Base-by-base conservation (phyloP, 1,284 basidiomycete species). In the Vanrija sp. region DNA sequence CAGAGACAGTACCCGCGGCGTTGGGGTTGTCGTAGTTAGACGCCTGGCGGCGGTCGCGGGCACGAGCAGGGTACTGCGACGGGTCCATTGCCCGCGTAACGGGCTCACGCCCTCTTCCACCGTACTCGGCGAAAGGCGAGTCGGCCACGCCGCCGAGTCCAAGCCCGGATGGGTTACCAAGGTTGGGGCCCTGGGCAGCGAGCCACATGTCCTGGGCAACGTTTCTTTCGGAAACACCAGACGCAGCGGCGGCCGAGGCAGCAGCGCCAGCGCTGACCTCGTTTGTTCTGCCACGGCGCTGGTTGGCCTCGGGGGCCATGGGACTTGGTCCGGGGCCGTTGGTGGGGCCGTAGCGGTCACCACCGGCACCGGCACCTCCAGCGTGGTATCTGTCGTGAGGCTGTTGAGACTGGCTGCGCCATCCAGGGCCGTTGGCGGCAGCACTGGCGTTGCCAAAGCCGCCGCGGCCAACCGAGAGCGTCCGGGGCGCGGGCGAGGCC, bases 401-500 rank as follows among this genome's bases (percentile, higher is more conserved):
- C 16, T 60, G 62, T 58, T 72, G 71, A 19, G 72, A 69, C 24
- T 71, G 69, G 47, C 60, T 63, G 47, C 72, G 64, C 64, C 65
- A 72, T n/a, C 54, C 63, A 7, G 57, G 48, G 20, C 41, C 51
- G 24, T 47, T 37, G 25, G 46, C 38, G 39, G 39, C 39, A 6
- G 35, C 36, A 22, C 54, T 54, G 20, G 51, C 20, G 27, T 36
- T 37, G 46, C 50, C 47, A 7, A 19, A 47, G 8, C 43, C 50
- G 10, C 61, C 63, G 47, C 72, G 63, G n/a, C 61, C 62, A 6
- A 62, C 59, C 7, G 68, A 66, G 20, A 72, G 54, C 10, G 68
- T 63, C 35, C 71, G 62, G 9, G 73, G 73, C 3, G 72, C 71
- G 7, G 75, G 75, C n/a, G 75, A 76, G 10, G 71, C 64, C 3